A percentile compares a stretch with the other conserved stretches of the same genome.
These are phyloP conservation scores for Excoecaria cochinchinensis DNA, from an alignment of 345 rosid species.

Conservation along the genomic window DNA sequence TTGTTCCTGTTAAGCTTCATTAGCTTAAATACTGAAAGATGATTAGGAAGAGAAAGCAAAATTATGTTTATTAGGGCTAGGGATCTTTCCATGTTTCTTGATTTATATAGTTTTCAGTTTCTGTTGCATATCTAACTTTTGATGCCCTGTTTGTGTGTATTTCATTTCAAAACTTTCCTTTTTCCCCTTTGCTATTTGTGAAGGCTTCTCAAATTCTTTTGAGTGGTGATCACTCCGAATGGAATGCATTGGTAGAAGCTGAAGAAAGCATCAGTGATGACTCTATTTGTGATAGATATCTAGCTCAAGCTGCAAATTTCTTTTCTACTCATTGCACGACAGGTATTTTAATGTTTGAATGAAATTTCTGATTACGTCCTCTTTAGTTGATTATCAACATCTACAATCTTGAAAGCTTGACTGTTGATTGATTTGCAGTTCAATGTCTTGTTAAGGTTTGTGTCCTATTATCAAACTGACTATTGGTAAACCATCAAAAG, in stretches of 20 bases:
- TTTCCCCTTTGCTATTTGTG: slow-evolving; percentile 8
- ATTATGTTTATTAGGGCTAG: neutral
- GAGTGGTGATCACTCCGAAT: slow-evolving; percentile 48
- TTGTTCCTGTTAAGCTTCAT: neutral
- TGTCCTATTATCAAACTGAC: neutral
- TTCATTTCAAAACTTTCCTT: slow-evolving; percentile 6
- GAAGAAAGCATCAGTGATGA: slow-evolving; percentile 48
- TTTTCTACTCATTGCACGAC: slow-evolving; percentile 42
- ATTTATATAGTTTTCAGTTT: neutral
- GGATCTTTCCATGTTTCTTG: neutral
- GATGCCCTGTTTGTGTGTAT: slow-evolving; percentile 2
- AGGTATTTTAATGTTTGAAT: slow-evolving; percentile 43
- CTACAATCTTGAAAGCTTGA: neutral
- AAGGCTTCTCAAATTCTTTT: slow-evolving; percentile 73
- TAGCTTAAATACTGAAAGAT: neutral
- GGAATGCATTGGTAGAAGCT: slow-evolving; percentile 51
- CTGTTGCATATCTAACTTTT: neutral
- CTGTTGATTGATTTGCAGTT: neutral
- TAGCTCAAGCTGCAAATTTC: slow-evolving; percentile 52
- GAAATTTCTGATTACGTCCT: slow-evolving; percentile 5
- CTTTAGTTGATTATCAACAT: neutral
- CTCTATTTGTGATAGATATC: slow-evolving; percentile 52
- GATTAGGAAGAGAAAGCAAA: neutral
- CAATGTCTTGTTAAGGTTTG: neutral
- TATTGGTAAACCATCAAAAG: neutral